Conservation (phyloP, 208 protist species). For the Kentomonas sorsogonicus region DNA sequence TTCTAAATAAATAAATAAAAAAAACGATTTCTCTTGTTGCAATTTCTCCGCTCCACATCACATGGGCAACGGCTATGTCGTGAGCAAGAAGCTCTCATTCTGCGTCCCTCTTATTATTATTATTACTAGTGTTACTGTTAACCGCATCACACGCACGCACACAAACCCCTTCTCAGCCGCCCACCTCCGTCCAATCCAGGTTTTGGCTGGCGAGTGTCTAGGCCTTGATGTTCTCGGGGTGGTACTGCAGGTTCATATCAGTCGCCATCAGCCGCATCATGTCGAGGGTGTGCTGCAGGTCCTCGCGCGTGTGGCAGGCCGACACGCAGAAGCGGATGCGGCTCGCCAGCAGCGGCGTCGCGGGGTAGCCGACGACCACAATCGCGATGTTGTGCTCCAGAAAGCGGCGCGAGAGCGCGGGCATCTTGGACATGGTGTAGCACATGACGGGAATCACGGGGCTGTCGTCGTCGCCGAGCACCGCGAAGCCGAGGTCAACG, state of each 20-base stretch:
- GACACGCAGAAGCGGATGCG: slow-evolving; percentile 91
- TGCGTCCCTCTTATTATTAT: too few relatives aligned
- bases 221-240: slow-evolving; percentile 11
- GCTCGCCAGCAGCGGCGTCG: slow-evolving; percentile 89
- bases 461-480: slow-evolving; percentile 87
- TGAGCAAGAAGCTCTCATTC: too few relatives aligned
- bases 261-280: slow-evolving; percentile 82
- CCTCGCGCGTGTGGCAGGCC: slow-evolving; percentile 92
- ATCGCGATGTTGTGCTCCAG: slow-evolving; percentile 90
- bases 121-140: too few relatives aligned
- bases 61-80: too few relatives aligned
- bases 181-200: too few relatives aligned
- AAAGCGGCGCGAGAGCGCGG: slow-evolving; percentile 77
- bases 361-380: slow-evolving; percentile 98
- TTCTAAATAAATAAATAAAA: too few relatives aligned
- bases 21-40: too few relatives aligned
- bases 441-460: slow-evolving; percentile 96
- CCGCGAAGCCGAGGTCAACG: slow-evolving; percentile 70
- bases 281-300: slow-evolving; percentile 87
- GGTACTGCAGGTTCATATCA: slow-evolving; percentile 70
- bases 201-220: too few relatives aligned
- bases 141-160: too few relatives aligned
- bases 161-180: too few relatives aligned
- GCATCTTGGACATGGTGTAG: slow-evolving; percentile 92
- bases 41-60: too few relatives aligned